These are phyloP conservation scores for Candida quercuum DNA, from an alignment of 805 yeast species.

Conservation along the genomic window DNA sequence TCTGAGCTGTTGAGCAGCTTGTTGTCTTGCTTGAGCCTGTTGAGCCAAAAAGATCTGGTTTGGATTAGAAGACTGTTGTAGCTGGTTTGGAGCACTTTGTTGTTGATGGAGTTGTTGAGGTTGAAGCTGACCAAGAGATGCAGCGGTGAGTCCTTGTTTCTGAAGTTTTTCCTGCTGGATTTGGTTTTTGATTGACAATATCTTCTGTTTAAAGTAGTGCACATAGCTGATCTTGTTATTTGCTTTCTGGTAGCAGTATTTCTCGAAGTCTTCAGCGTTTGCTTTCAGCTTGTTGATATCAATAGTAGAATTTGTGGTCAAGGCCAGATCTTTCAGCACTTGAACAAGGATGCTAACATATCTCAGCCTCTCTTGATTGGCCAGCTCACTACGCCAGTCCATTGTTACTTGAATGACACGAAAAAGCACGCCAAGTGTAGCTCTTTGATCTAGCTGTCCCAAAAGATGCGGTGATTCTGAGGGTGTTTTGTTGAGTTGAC, in stretches of 20 bases:
- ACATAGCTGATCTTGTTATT: conserved; percentile 54
- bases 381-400: conserved; percentile 24
- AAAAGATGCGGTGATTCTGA: too few species aligned
- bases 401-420: conserved; percentile 4
- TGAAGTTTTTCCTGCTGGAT: conserved; percentile 17
- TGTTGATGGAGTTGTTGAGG: conserved; percentile 23
- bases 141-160: conserved; percentile 31
- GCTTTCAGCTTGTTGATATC: conserved; percentile 40
- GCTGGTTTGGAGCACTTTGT: conserved; percentile 21
- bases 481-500: too few species aligned
- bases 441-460: too few species aligned
- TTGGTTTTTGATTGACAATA: conserved; percentile 19
- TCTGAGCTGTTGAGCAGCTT: conserved; percentile 41
- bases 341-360: conserved; percentile 19
- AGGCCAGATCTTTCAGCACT: conserved; percentile 20
- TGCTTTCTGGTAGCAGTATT: conserved; percentile 55
- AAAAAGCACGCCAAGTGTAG: too few species aligned
- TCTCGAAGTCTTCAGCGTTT: conserved; percentile 69
- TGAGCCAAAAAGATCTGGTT: conserved; percentile 36
- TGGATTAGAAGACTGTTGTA: conserved; percentile 23
- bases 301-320: conserved; percentile 12
- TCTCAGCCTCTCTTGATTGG: conserved; percentile 19
- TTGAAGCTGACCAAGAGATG: conserved; percentile 14
- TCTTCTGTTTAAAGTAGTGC: conserved; percentile 32
- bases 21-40: conserved; percentile 45